Evolutionary conservation across 176 grass and related monocot genomes (phyloP).

Genomic region (Pontederia crassipes): DNA sequence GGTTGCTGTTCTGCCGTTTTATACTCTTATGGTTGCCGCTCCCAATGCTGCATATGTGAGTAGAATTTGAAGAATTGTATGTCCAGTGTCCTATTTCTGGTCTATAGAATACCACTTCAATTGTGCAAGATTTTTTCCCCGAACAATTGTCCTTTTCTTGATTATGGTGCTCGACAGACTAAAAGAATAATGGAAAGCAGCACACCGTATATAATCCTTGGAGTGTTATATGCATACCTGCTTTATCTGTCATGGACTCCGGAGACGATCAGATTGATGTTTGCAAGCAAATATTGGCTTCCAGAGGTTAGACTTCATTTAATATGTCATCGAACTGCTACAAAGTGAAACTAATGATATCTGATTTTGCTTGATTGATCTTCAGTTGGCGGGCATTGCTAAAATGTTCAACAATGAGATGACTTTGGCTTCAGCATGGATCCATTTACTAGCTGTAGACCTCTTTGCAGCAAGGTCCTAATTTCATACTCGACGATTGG

Average conservation of each 20-base stretch:
- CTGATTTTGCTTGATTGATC: not conserved
- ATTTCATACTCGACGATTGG: not conserved
- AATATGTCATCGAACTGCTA: not conserved
- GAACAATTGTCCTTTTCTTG: not conserved
- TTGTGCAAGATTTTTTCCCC: not conserved
- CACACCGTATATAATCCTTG: conserved; percentile 50
- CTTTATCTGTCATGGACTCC: conserved; percentile 91
- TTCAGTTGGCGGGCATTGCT: conserved; percentile 59
- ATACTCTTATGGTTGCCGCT: conserved; percentile 90
- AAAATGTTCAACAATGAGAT: conserved; percentile 89
- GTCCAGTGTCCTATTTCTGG: not conserved
- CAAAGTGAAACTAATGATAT: not conserved
- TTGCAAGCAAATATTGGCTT: conserved; percentile 91
- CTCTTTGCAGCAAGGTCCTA: conserved; percentile 74
- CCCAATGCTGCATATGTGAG: conserved; percentile 78
- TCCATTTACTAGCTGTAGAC: conserved; percentile 93
- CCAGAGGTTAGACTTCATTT: conserved; percentile 49
- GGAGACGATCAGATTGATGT: conserved; percentile 67
- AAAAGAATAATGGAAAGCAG: conserved; percentile 73
- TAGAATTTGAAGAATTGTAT: not conserved
- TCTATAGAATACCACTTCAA: not conserved
- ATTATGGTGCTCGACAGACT: conserved; percentile 31
- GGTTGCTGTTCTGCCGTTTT: conserved; percentile 85
- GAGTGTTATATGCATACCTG: conserved; percentile 77
- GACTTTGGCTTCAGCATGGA: conserved; percentile 88